Evolutionary conservation across 306 rosid genomes (phyloP).

Genomic region (Cicer arietinum): DNA sequence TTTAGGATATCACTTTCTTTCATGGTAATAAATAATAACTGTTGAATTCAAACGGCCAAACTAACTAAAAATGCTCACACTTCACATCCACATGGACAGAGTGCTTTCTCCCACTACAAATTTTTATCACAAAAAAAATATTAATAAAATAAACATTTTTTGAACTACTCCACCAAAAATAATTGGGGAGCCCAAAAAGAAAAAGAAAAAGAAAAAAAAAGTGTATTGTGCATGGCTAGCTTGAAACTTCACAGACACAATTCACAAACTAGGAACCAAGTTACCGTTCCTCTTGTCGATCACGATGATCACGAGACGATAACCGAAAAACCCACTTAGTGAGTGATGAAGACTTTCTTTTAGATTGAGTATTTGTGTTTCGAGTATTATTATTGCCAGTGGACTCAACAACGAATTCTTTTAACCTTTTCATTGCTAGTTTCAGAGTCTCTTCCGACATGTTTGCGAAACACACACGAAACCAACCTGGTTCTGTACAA

Average conservation of each 20-base stretch:
- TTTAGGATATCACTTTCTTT: neutral
- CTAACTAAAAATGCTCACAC: constrained; percentile 52
- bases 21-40: neutral
- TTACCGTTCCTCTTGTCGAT: constrained; percentile 65
- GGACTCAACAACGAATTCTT: constrained; percentile 53
- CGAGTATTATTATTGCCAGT: constrained; percentile 9
- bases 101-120: constrained; percentile 61
- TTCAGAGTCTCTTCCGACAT: constrained; percentile 68
- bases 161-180: constrained; percentile 50
- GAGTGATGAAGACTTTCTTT: constrained; percentile 66
- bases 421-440: constrained; percentile 67
- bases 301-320: constrained; percentile 61
- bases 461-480: constrained; percentile 80
- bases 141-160: constrained; percentile 15
- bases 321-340: constrained; percentile 90
- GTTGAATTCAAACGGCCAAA: constrained; percentile 29
- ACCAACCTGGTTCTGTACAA: constrained; percentile 86
- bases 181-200: constrained; percentile 38
- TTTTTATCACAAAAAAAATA: constrained; percentile 22
- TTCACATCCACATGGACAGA: constrained; percentile 67
- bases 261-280: constrained; percentile 29
- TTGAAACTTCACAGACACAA: constrained; percentile 27
- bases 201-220: neutral
- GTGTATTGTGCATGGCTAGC: constrained; percentile 33
- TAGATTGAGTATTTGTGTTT: neutral